phyloP scores from a whole-genome alignment of 2,329 filamentous ascomycete species.

The Epichloe gansuensis region DNA sequence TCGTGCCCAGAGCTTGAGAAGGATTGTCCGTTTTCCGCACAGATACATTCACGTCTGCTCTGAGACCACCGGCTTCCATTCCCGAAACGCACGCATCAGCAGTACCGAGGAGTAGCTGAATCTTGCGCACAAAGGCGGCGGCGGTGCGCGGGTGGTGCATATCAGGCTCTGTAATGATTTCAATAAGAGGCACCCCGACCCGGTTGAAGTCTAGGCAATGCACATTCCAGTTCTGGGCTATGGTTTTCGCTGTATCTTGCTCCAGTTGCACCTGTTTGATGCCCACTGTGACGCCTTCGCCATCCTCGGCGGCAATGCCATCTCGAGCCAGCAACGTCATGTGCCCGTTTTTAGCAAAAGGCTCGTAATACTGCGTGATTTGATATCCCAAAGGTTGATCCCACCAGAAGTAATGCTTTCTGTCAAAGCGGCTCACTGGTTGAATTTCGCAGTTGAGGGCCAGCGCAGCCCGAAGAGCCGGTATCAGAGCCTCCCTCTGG shows the following conservation, averaged over 20 bases:
- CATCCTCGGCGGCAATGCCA: constrained; percentile 64
- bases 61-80: constrained; percentile 83
- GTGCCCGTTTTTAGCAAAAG: constrained; percentile 55
- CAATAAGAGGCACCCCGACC: constrained; percentile 78
- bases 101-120: constrained; percentile 66
- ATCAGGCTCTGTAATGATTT: constrained; percentile 86
- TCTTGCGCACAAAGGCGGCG: constrained; percentile 76
- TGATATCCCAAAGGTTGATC: constrained; percentile 95
- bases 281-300: constrained; percentile 55
- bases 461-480: constrained; percentile 79
- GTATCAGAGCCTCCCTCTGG: constrained; percentile 69
- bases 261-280: constrained; percentile 96
- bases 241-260: constrained; percentile 93
- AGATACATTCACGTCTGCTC: constrained; percentile 93
- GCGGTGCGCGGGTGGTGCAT: constrained; percentile 81
- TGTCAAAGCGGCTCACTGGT: constrained; percentile 68
- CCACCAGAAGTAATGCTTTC: constrained; percentile 99
- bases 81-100: constrained; percentile 80
- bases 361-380: constrained; percentile 88
- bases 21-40: constrained; percentile 47
- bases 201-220: constrained; percentile 90
- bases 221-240: constrained; percentile 58
- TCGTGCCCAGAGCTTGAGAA: constrained; percentile 50
- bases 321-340: constrained; percentile 63
- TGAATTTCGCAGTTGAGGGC: constrained; percentile 73